phyloP scores from a whole-genome alignment of 1,139 yeast species.

The Sugiyamaella paludigena region DNA sequence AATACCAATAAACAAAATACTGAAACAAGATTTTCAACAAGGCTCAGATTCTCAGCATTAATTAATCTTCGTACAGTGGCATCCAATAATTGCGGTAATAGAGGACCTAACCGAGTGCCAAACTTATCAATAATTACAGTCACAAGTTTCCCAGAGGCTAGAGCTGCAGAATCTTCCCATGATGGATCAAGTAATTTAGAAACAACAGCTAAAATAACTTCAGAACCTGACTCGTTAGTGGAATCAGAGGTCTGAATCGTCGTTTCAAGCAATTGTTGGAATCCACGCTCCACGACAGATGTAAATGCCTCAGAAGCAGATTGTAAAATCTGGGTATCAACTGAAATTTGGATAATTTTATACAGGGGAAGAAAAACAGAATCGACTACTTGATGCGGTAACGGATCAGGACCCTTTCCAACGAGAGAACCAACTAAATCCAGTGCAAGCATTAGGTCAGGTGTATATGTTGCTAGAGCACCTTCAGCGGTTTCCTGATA shows the following conservation, averaged over 20 bases:
- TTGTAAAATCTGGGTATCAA: constrained; percentile 80
- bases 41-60: constrained; percentile 63
- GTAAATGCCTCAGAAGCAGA: constrained; percentile 74
- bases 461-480: constrained; percentile 31
- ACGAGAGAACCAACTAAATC: constrained; percentile 64
- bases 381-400: constrained; percentile 51
- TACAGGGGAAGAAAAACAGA: constrained; percentile 53
- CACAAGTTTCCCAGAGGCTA: constrained; percentile 49
- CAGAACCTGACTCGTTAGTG: constrained; percentile 50
- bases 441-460: constrained; percentile 63
- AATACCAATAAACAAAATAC: constrained; percentile 74
- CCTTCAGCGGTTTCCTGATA: constrained; percentile 22
- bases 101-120: constrained; percentile 47
- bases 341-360: constrained; percentile 51
- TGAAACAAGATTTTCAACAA: constrained; percentile 67
- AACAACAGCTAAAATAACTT: constrained; percentile 56
- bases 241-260: too few relatives aligned
- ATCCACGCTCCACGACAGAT: constrained; percentile 53
- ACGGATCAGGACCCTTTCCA: constrained; percentile 44
- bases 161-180: constrained; percentile 75
- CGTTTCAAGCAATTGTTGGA: constrained; percentile 42
- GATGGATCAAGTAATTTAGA: constrained; percentile 70
- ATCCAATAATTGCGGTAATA: constrained; percentile 59
- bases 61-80: constrained; percentile 70
- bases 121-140: constrained; percentile 58